Evolutionary conservation across 805 yeast genomes (phyloP).

Genomic region (Candida sithepensis): DNA sequence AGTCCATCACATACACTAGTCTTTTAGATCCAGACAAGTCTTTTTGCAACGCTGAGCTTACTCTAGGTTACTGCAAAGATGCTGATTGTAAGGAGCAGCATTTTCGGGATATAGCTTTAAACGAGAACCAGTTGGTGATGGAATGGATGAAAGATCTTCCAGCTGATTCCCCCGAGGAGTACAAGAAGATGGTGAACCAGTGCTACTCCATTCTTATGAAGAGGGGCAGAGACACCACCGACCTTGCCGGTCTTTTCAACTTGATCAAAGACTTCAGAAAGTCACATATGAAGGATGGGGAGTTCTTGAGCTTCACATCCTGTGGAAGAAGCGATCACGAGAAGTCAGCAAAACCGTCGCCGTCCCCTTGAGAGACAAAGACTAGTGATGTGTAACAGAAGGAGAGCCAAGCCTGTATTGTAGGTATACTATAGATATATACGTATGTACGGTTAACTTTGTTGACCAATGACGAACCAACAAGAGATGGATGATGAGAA

Average conservation of each 20-base stretch:
- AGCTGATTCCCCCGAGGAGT: slow-evolving; percentile 5
- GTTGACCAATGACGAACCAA: too few species aligned
- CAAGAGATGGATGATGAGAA: too few species aligned
- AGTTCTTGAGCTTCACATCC: slow-evolving; percentile 4
- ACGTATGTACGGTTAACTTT: too few species aligned
- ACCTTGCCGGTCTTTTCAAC: slow-evolving; percentile 7
- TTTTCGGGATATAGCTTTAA: slow-evolving; percentile 8
- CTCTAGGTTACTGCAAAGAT: slow-evolving; percentile 11
- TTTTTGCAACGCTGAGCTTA: slow-evolving; percentile 16
- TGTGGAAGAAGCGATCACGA: too few species aligned
- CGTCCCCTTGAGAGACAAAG: too few species aligned
- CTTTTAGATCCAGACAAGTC: slow-evolving; percentile 10
- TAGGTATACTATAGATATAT: too few species aligned
- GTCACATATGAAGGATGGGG: slow-evolving; percentile 1
- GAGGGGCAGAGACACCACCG: slow-evolving; percentile 1
- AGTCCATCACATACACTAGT: slow-evolving; percentile 16
- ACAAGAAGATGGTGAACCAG: slow-evolving; percentile 7
- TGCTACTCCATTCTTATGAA: slow-evolving; percentile 5
- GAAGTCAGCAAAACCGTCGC: too few species aligned
- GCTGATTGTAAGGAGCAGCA: slow-evolving; percentile 15
- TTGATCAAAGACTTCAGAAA: slow-evolving; percentile 7
- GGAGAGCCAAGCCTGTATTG: background rate
- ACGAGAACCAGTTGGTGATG: slow-evolving; percentile 9
- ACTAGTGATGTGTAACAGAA: background rate
- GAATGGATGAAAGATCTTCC: slow-evolving; percentile 14